These are phyloP conservation scores for Rhodotorula sphaerocarpa DNA, from an alignment of 768 basidiomycete genomes.

Conservation along the genomic window DNA sequence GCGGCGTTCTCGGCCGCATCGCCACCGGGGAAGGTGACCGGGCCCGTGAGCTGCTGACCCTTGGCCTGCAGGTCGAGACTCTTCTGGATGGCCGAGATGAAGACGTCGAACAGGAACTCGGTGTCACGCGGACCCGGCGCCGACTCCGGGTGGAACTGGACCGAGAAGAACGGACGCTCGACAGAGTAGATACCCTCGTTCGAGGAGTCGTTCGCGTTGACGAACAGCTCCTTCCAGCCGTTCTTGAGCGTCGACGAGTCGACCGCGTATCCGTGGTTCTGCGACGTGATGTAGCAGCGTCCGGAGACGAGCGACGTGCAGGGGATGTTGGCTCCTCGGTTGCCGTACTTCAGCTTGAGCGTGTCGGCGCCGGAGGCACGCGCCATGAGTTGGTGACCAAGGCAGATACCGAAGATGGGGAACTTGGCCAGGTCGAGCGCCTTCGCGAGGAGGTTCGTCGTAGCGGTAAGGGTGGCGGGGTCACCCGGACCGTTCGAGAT, in stretches of 20 bases:
- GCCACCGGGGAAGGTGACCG: conserved; percentile 48
- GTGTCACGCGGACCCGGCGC: conserved; percentile 95
- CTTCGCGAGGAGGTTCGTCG: conserved; percentile 61
- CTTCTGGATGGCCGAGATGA: conserved; percentile 69
- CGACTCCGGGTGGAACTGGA: conserved; percentile 98
- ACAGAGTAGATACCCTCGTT: conserved; percentile 96
- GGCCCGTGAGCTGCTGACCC: conserved; percentile 37
- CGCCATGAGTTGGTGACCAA: conserved; percentile 93
- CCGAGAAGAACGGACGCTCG: conserved; percentile 91
- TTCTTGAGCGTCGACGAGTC: conserved; percentile 65
- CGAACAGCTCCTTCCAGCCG: conserved; percentile 90
- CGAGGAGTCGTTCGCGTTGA: conserved; percentile 91
- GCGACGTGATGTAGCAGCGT: conserved; percentile 96
- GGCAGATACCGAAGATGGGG: conserved; percentile 96
- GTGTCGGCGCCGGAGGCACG: conserved; percentile 88
- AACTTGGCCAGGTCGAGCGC: conserved; percentile 51
- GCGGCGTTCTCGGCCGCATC: conserved; percentile 71
- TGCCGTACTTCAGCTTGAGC: conserved; percentile 99
- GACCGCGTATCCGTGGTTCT: conserved; percentile 98
- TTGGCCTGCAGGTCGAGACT: conserved; percentile 53
- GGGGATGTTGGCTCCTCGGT: conserved; percentile 97
- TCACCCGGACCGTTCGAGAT: conserved; percentile 97
- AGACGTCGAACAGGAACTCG: conserved; percentile 96
- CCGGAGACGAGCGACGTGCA: conserved; percentile 89
- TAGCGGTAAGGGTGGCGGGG: conserved; percentile 63